Percentiles rank a stretch among this genome's conserved stretches.
Evolutionary conservation across 202 grass and related monocot genomes (phyloP).

Genomic region (Setaria viridis): DNA sequence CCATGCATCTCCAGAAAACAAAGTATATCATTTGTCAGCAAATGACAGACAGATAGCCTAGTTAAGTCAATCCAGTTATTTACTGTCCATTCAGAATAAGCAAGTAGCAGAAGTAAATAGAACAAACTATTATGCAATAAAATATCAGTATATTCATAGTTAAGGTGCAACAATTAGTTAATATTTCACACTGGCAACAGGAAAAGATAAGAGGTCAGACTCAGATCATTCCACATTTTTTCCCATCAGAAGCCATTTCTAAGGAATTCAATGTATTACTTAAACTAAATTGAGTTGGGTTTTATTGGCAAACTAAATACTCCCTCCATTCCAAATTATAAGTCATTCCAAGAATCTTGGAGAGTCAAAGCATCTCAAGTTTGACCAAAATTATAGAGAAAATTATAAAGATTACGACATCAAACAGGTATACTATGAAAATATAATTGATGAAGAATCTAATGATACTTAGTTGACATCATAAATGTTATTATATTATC

Average conservation of each 20-base stretch:
- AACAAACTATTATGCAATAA: neutral
- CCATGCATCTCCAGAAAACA: neutral
- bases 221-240: neutral
- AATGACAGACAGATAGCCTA: neutral
- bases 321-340: no score
- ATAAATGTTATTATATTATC: no score
- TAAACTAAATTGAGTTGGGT: neutral
- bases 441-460: no score
- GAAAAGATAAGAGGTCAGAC: neutral
- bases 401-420: no score
- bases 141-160: neutral
- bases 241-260: neutral
- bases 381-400: no score
- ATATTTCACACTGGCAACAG: neutral
- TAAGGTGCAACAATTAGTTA: constrained; percentile 3
- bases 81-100: no score
- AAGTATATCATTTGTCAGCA: constrained; percentile 12
- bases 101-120: no score
- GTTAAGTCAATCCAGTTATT: neutral
- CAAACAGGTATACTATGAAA: no score
- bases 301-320: neutral
- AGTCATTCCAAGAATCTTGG: no score
- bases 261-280: neutral
- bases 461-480: no score
- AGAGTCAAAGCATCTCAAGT: no score